These are phyloP conservation scores for Exutisphaerella laricina DNA, from an alignment of 2,329 filamentous ascomycete species.

Conservation along the genomic window DNA sequence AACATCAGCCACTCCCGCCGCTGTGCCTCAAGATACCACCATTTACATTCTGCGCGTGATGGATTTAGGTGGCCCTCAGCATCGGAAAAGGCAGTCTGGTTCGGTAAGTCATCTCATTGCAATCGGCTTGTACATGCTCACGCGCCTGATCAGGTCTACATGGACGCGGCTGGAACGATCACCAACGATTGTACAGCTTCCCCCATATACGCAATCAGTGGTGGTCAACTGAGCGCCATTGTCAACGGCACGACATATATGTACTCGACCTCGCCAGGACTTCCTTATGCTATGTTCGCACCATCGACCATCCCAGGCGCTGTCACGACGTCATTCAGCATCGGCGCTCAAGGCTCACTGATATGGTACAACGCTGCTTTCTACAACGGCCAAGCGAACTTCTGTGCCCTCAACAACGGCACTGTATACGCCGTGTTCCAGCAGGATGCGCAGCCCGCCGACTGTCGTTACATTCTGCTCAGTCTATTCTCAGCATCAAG, in stretches of 20 bases:
- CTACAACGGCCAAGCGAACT: slow-evolving; percentile 27
- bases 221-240: slow-evolving; percentile 27
- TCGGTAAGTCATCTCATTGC: slow-evolving; percentile 2
- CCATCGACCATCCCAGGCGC: slow-evolving; percentile 24
- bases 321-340: slow-evolving; percentile 25
- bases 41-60: slow-evolving; percentile 19
- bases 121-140: background rate
- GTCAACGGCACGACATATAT: slow-evolving; percentile 24
- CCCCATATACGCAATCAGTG: slow-evolving; percentile 26
- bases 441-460: slow-evolving; percentile 21
- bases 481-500: slow-evolving; percentile 24
- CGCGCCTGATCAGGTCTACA: slow-evolving; percentile 15
- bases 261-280: slow-evolving; percentile 25
- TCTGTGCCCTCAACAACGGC: slow-evolving; percentile 28
- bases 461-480: slow-evolving; percentile 26
- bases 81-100: slow-evolving; percentile 21
- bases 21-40: slow-evolving; percentile 5
- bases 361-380: slow-evolving; percentile 27
- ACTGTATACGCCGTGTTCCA: slow-evolving; percentile 29
- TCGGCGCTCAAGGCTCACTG: slow-evolving; percentile 19
- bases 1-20: slow-evolving; percentile 9
- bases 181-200: slow-evolving; percentile 29
- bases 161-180: slow-evolving; percentile 26
- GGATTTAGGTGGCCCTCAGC: background rate
- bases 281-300: slow-evolving; percentile 22